Evolutionary conservation across 2,329 filamentous ascomycete species (phyloP).

Genomic region (Cladorrhinum sp.): DNA sequence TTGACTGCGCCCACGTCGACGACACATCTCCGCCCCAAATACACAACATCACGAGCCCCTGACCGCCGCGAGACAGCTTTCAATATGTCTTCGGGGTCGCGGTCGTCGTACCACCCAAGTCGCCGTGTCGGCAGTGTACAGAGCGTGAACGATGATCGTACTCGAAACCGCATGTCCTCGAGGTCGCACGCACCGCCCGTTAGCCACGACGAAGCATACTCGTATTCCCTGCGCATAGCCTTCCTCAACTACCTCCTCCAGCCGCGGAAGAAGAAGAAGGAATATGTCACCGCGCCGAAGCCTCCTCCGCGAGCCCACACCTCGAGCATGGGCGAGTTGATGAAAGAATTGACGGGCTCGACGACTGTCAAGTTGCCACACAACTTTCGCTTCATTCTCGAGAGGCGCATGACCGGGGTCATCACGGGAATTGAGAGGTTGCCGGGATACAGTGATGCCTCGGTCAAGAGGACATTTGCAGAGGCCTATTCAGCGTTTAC

Average conservation of each 20-base stretch:
- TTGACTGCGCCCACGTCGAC: slow-evolving; percentile 5
- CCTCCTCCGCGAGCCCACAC: slow-evolving; percentile 62
- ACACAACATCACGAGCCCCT: neutral
- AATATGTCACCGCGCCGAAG: slow-evolving; percentile 70
- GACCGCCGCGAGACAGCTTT: slow-evolving; percentile 1
- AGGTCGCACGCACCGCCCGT: slow-evolving; percentile 47
- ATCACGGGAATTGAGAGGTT: slow-evolving; percentile 77
- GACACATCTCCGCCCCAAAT: slow-evolving; percentile 1
- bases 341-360: slow-evolving; percentile 70
- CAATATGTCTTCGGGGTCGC: slow-evolving; percentile 52
- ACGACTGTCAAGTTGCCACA: slow-evolving; percentile 57
- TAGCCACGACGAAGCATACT: slow-evolving; percentile 79
- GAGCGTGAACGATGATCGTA: slow-evolving; percentile 35
- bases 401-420: slow-evolving; percentile 76
- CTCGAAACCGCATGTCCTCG: slow-evolving; percentile 45
- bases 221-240: slow-evolving; percentile 83
- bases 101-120: slow-evolving; percentile 43
- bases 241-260: slow-evolving; percentile 92
- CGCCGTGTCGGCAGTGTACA: slow-evolving; percentile 39
- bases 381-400: slow-evolving; percentile 49
- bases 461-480: slow-evolving; percentile 90
- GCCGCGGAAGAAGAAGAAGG: slow-evolving; percentile 82
- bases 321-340: slow-evolving; percentile 74
- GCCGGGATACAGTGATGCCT: slow-evolving; percentile 85
- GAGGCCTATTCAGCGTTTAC: slow-evolving; percentile 93